A percentile compares a stretch with the other conserved stretches of the same genome.
Conservation (phyloP, 352 stramenopile genomes). For the Pythium sukuiense region DNA sequence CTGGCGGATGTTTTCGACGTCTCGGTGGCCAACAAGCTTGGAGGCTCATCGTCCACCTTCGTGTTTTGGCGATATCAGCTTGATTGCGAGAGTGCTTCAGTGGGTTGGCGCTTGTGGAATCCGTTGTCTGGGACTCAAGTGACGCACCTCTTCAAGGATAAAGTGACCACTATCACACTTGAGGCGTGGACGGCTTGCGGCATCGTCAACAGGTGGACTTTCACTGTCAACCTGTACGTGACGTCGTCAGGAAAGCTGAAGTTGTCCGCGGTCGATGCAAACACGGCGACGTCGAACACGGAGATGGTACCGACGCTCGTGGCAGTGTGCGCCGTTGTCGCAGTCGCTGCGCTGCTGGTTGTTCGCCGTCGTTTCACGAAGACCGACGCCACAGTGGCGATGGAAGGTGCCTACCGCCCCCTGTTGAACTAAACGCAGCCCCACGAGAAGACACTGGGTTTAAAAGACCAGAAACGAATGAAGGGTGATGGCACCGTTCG, state of each 20-base stretch:
- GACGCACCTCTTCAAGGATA: slow-evolving; percentile 8
- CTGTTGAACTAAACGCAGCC: background rate
- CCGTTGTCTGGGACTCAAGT: background rate
- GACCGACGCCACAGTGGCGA: background rate
- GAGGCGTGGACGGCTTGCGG: slow-evolving; percentile 68
- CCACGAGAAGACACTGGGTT: no score
- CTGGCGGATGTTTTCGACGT: slow-evolving; percentile 6
- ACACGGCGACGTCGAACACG: background rate
- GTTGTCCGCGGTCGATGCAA: slow-evolving; percentile 1
- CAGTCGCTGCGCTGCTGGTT: background rate
- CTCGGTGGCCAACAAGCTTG: background rate
- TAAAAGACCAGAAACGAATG: no score
- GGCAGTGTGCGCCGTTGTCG: background rate
- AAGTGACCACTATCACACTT: slow-evolving; percentile 23
- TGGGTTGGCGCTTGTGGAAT: slow-evolving; percentile 12
- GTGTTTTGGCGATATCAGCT: slow-evolving; percentile 31
- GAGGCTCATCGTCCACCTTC: background rate
- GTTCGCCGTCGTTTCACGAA: background rate
- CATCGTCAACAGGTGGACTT: slow-evolving; percentile 42
- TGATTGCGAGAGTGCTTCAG: background rate
- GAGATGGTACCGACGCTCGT: background rate
- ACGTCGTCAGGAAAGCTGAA: background rate
- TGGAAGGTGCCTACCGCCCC: background rate
- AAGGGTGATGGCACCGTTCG: no score
- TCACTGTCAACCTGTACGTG: slow-evolving; percentile 54